Evolutionary conservation across 163 green algal species (phyloP), one percentile per base, ranked within the genome.

Genomic region (Chloromonas sp.): DNA sequence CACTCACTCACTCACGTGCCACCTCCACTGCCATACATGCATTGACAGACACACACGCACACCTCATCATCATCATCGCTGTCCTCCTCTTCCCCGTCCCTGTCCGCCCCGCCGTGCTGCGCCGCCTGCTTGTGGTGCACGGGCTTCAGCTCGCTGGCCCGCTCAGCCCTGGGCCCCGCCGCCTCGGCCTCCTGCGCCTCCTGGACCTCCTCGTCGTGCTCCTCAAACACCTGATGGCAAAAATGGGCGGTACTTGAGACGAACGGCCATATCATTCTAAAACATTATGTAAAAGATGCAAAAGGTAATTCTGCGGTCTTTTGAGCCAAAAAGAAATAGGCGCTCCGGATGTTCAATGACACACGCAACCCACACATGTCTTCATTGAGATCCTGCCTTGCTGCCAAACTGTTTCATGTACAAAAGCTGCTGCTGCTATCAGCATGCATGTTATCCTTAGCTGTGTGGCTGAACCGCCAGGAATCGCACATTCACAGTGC

Each of bases 161-260:
- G 79, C 70, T 95, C 60, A 36, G 61, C 87, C 82, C 3, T 59
- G 79, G 79, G 70, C 15, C 61, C 91, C 58, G 82, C 86, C 14
- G 89, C 83, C 84, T 98, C 96, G 0, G 93, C 91, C 58, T 92
- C 94, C 89, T 98, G 96, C 36, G 94, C 96, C 1, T 95, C 93
- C 36, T 93, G 82, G 78, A 98, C 95, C 84, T 98, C 96, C 78
- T 99, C 97, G 82, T 99, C 96, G 79, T 97, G 95, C 85, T 98
- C 96, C 58, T 97, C 95, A 91, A 98, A 99, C 79, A 96, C 91
- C 91, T 94, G 87, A 60, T 3, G 78, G 2, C 79, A 82, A 11
- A 36, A n/a, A 76, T 71, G 60, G 11, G 66, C 66, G 66, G 66
- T 8, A 11, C 11, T 76, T 76, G 66, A 76, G 66, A 8, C 5